phyloP scores from a whole-genome alignment of 2,329 filamentous ascomycete species.

The Trichoderma sp. region DNA sequence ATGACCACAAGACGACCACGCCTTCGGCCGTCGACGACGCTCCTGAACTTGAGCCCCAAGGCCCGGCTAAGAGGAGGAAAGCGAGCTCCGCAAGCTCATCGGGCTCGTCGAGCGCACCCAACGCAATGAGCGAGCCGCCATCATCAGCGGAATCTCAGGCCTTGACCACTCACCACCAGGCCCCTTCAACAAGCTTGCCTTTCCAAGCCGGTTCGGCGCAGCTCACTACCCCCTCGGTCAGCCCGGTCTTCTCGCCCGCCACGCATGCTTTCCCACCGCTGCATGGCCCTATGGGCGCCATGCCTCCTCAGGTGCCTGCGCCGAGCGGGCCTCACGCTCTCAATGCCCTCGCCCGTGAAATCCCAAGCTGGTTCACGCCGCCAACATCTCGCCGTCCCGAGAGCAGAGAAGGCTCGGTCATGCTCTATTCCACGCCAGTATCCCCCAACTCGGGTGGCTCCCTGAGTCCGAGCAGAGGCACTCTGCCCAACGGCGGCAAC shows the following conservation, averaged over 20 bases:
- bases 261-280: constrained; percentile 48
- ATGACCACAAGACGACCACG: constrained; percentile 88
- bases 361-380: constrained; percentile 56
- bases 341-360: constrained; percentile 59
- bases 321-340: constrained; percentile 66
- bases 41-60: constrained; percentile 36
- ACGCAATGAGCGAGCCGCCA: constrained; percentile 46
- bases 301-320: constrained; percentile 47
- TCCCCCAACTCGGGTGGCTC: constrained; percentile 76
- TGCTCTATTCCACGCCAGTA: constrained; percentile 68
- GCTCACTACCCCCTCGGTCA: constrained; percentile 42
- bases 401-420: constrained; percentile 63
- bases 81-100: constrained; percentile 50
- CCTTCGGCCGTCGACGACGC: constrained; percentile 18
- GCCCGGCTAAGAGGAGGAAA: constrained; percentile 81
- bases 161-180: constrained; percentile 80
- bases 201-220: constrained; percentile 43
- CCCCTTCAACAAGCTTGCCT: constrained; percentile 54
- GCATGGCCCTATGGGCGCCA: constrained; percentile 51
- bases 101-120: too few species aligned
- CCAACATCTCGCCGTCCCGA: constrained; percentile 57
- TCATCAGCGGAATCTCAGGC: constrained; percentile 54
- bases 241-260: constrained; percentile 58
- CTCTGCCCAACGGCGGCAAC: constrained; percentile 51
- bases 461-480: constrained; percentile 63